Conservation (phyloP, 2,329 filamentous ascomycete species). For the Grosmannia clavigera region DNA sequence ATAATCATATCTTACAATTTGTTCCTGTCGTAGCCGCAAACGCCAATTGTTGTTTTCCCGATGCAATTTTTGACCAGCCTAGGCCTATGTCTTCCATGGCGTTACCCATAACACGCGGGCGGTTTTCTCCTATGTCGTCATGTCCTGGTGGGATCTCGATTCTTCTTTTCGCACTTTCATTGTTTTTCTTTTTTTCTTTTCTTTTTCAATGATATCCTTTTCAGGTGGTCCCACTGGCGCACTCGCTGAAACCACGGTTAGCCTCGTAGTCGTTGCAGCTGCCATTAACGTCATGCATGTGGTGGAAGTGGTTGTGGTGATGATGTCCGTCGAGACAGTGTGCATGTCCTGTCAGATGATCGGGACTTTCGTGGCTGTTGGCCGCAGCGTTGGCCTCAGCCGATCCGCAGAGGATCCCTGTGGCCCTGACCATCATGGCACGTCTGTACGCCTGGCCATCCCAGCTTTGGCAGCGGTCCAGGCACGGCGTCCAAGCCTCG, state of each 20-base stretch:
- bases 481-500: constrained; percentile 33
- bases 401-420: background rate
- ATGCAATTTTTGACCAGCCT: background rate
- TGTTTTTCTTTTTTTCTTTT: background rate
- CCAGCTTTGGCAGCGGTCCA: constrained; percentile 38
- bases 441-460: constrained; percentile 41
- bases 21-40: background rate
- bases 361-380: background rate
- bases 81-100: background rate
- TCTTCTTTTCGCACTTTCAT: background rate
- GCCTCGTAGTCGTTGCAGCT: constrained; percentile 4
- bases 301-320: background rate
- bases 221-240: background rate
- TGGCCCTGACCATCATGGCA: constrained; percentile 18
- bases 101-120: background rate
- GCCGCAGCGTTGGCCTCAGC: background rate
- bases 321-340: background rate
- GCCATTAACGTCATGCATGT: background rate
- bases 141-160: background rate
- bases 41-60: background rate
- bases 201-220: background rate
- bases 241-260: constrained; percentile 8
- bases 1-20: background rate
- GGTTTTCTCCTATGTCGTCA: constrained; percentile 1
- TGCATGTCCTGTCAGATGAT: background rate